Evolutionary conservation across 108 stramenopile species (phyloP).

Genomic region (Ochromonas danica): DNA sequence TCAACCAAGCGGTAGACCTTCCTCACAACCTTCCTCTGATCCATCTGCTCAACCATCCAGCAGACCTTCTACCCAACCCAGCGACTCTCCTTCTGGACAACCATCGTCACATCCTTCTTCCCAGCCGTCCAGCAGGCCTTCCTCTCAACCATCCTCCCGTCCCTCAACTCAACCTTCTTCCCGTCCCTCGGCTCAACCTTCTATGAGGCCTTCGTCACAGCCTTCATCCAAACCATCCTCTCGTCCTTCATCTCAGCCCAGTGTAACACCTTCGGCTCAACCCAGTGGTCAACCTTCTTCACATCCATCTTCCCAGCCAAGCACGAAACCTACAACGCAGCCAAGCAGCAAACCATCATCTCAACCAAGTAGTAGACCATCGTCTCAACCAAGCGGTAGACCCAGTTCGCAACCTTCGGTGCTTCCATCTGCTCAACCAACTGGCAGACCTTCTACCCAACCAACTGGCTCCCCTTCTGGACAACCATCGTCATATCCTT

Average conservation of each 20-base stretch:
- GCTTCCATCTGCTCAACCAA: neutral
- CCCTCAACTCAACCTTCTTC: neutral
- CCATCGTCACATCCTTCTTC: too few species aligned
- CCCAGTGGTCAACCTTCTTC: neutral
- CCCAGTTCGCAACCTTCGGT: neutral
- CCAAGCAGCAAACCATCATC: neutral
- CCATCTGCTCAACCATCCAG: neutral
- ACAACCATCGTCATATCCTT: neutral
- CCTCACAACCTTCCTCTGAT: neutral
- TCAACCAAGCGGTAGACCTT: neutral
- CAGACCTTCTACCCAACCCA: neutral
- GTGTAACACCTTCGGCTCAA: too few species aligned
- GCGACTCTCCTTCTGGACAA: neutral
- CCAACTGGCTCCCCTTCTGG: neutral
- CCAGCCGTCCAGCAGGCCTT: neutral
- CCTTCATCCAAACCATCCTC: too few species aligned
- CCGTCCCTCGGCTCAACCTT: neutral
- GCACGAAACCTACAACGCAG: neutral
- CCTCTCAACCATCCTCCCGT: too few species aligned
- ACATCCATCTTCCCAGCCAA: neutral
- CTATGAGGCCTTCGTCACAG: neutral
- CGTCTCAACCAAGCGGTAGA: neutral
- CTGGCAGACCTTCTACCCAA: neutral
- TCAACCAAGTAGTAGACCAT: neutral
- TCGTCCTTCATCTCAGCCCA: too few species aligned